phyloP scores from a whole-genome alignment of 768 basidiomycete genomes.

The Mycena alexandri region DNA sequence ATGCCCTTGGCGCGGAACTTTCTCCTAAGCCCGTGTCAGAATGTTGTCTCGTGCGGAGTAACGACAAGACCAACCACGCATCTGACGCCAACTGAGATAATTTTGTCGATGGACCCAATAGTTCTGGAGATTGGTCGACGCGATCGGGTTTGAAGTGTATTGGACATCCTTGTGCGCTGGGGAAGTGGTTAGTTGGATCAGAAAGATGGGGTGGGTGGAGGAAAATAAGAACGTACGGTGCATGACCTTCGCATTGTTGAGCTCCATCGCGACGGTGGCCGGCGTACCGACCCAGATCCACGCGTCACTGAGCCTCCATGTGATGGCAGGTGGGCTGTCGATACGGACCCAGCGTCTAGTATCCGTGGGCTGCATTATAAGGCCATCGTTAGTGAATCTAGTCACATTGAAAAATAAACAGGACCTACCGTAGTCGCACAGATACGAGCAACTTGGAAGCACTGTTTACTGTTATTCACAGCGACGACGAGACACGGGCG shows the following conservation, averaged over 20 bases:
- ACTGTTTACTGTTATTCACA: background rate
- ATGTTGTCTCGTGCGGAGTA: too few species aligned
- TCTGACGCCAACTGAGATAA: slow-evolving; percentile 8
- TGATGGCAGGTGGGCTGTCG: slow-evolving; percentile 10
- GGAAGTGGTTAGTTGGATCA: background rate
- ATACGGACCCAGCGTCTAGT: slow-evolving; percentile 26
- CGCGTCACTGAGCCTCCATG: slow-evolving; percentile 19
- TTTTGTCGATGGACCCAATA: slow-evolving; percentile 29
- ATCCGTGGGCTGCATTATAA: slow-evolving; percentile 16
- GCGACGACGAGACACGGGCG: slow-evolving; percentile 25
- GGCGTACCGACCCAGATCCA: slow-evolving; percentile 34
- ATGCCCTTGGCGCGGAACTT: too few species aligned
- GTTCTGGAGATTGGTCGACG: slow-evolving; percentile 24
- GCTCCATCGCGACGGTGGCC: slow-evolving; percentile 25
- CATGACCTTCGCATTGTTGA: slow-evolving; percentile 29
- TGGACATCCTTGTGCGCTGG: slow-evolving; percentile 24
- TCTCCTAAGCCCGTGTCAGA: too few species aligned
- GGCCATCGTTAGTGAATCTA: too few species aligned
- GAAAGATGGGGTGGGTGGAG: too few species aligned
- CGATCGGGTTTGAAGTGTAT: slow-evolving; percentile 10
- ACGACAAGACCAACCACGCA: background rate
- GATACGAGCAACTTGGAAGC: slow-evolving; percentile 20
- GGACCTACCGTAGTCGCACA: slow-evolving; percentile 17
- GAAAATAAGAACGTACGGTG: slow-evolving; percentile 10
- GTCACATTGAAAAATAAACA: background rate